Conservation (phyloP, 148 eudicot species). For the Rhododendron williamsianum region DNA sequence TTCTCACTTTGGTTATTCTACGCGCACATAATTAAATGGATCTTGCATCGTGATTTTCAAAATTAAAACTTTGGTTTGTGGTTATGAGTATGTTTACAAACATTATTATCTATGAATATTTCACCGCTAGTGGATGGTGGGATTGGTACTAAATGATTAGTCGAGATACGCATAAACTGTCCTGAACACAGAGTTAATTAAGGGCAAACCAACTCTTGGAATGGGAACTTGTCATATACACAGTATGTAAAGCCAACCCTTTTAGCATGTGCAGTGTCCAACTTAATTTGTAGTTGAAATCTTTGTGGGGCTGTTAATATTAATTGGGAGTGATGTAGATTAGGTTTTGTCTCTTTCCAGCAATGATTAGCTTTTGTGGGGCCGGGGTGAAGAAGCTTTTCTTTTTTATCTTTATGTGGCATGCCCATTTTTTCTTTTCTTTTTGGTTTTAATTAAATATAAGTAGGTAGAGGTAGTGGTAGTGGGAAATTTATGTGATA, state of each 20-base stretch:
- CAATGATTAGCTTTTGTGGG: background rate
- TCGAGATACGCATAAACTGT: too few relatives aligned
- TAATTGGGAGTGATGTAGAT: background rate
- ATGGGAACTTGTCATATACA: background rate
- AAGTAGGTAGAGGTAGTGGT: background rate
- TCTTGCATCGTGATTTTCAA: background rate
- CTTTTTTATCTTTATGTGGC: background rate
- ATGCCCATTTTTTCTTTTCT: background rate
- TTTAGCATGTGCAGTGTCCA: slow-evolving; percentile 1
- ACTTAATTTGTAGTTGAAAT: background rate
- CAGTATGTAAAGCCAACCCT: background rate
- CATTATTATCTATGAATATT: too few relatives aligned
- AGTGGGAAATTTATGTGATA: background rate
- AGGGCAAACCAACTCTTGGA: background rate
- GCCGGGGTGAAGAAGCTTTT: background rate
- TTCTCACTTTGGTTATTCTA: background rate
- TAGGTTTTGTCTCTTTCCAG: background rate
- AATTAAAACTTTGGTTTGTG: background rate
- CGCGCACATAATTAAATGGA: background rate
- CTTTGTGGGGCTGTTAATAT: background rate
- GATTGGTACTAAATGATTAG: too few relatives aligned
- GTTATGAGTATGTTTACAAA: too few relatives aligned
- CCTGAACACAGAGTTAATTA: too few relatives aligned
- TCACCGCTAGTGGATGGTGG: too few relatives aligned
- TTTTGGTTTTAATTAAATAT: background rate